Percentiles rank a stretch among this genome's conserved stretches.
Conservation (phyloP, 208 protist species). For the Trichomonas gallinae region DNA sequence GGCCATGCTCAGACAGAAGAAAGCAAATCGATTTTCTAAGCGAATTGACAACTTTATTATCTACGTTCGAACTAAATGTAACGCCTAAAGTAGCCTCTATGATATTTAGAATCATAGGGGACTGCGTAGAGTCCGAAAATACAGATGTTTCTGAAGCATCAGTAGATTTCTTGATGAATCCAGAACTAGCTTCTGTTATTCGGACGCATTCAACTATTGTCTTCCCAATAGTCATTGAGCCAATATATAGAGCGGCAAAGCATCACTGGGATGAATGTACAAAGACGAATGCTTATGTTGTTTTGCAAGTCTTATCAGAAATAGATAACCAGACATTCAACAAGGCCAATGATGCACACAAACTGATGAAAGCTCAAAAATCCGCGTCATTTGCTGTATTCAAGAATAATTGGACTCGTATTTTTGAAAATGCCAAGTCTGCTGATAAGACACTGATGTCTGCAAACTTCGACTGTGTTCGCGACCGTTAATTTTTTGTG, state of each 20-base stretch:
- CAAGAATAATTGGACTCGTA: background rate
- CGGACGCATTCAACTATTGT: background rate
- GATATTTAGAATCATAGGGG: background rate
- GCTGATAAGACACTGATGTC: background rate
- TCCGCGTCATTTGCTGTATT: background rate
- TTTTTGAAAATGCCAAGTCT: background rate
- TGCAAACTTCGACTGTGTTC: background rate
- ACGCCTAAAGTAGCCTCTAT: background rate
- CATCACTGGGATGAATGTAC: slow-evolving; percentile 16
- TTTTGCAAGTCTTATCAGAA: background rate
- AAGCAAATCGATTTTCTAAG: background rate
- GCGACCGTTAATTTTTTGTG: background rate
- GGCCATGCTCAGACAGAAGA: background rate
- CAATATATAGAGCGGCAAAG: background rate
- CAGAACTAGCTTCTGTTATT: background rate
- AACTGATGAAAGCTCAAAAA: background rate
- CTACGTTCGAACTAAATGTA: background rate
- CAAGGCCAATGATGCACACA: background rate
- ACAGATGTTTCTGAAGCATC: background rate
- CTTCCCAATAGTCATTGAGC: background rate
- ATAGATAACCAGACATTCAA: background rate
- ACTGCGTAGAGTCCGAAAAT: background rate
- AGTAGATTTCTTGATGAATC: background rate
- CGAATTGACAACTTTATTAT: background rate
- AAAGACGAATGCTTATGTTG: background rate